phyloP scores from a whole-genome alignment of 345 rosid genomes.

The Eucalyptus polybractea region DNA sequence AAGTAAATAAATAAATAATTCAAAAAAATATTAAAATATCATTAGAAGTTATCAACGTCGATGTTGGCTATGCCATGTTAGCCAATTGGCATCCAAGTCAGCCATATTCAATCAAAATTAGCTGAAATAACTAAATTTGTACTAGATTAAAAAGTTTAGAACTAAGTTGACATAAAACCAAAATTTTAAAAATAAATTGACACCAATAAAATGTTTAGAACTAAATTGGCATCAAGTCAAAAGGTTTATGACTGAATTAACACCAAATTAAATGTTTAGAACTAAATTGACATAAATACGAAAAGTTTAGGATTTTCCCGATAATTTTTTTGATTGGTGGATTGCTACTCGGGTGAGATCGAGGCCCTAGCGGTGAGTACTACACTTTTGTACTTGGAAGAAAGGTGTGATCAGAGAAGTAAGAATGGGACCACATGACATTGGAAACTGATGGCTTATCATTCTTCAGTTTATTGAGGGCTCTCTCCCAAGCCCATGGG shows the following conservation, averaged over 20 bases:
- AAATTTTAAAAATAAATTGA: fast-evolving
- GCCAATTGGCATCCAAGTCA: fast-evolving
- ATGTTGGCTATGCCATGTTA: fast-evolving
- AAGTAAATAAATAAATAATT: too few species aligned
- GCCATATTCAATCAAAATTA: fast-evolving
- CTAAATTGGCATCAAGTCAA: too few species aligned
- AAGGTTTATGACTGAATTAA: fast-evolving
- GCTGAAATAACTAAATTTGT: fast-evolving
- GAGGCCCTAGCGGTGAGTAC: too few species aligned
- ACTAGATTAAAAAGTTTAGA: fast-evolving
- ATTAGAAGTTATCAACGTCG: fast-evolving
- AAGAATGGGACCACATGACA: not conserved
- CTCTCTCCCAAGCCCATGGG: not conserved
- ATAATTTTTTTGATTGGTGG: fast-evolving
- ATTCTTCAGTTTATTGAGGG: not conserved
- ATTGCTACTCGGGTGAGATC: too few species aligned
- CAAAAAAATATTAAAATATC: too few species aligned
- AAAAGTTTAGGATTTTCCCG: fast-evolving
- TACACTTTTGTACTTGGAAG: not conserved
- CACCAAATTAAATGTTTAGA: fast-evolving
- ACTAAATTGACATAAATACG: fast-evolving
- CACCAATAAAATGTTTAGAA: fast-evolving
- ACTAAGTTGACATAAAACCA: fast-evolving
- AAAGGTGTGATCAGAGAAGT: not conserved
- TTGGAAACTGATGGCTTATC: not conserved